Conservation (phyloP, 306 rosid genomes). For the Fragaria nilgerrensis region DNA sequence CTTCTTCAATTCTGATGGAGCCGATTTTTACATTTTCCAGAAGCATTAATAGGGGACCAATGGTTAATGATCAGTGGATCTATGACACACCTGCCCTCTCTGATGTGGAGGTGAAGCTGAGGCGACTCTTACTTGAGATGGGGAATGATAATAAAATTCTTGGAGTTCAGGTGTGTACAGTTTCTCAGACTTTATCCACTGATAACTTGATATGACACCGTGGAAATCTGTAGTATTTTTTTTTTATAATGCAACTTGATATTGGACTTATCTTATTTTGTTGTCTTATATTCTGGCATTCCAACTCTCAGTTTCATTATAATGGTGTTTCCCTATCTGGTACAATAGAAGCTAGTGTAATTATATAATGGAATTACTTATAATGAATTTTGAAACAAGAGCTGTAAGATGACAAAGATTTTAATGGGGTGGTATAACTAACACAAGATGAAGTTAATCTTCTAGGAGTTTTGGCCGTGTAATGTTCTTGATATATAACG, state of each 20-base stretch:
- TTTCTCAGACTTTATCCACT: not conserved
- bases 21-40: slow-evolving; percentile 40
- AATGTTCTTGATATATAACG: not conserved
- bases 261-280: not conserved
- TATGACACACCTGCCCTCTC: slow-evolving; percentile 74
- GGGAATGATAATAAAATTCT: slow-evolving; percentile 79
- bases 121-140: slow-evolving; percentile 70
- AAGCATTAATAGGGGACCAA: slow-evolving; percentile 65
- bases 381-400: not conserved
- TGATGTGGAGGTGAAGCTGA: slow-evolving; percentile 79
- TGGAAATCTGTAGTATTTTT: not conserved
- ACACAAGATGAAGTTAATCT: not conserved
- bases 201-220: not conserved
- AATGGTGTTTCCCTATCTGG: not conserved
- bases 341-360: not conserved
- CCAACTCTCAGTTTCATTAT: not conserved
- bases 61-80: slow-evolving; percentile 76
- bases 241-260: not conserved
- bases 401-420: not conserved
- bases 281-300: not conserved
- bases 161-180: slow-evolving; percentile 77
- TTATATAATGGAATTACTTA: not conserved
- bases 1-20: slow-evolving; percentile 40
- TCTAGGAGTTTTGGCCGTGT: not conserved
- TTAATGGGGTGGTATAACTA: not conserved